These are phyloP conservation scores for Pyricularia grisea DNA, from an alignment of 2,329 filamentous ascomycete species.

Conservation along the genomic window DNA sequence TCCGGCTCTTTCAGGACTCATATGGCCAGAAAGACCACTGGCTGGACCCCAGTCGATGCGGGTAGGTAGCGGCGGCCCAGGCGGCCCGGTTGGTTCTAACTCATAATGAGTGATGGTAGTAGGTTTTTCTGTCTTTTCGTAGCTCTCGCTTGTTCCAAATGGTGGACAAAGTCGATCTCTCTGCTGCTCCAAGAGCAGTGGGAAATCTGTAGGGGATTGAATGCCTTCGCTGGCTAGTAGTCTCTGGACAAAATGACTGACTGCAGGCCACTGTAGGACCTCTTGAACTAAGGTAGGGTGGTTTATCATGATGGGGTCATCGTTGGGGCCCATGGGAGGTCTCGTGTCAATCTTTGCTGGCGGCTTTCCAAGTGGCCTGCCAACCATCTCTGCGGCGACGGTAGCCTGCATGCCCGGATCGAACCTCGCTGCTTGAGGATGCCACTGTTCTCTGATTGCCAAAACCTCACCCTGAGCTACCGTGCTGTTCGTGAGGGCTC, in stretches of 20 bases:
- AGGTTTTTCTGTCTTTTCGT: background rate
- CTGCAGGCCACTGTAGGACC: background rate
- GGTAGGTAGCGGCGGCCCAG: slow-evolving; percentile 38
- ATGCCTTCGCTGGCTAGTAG: background rate
- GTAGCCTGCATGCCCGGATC: background rate
- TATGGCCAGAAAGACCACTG: slow-evolving; percentile 21
- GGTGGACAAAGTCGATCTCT: background rate
- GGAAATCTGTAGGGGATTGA: background rate
- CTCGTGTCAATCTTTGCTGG: background rate
- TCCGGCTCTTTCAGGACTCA: background rate
- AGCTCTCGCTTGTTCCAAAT: background rate
- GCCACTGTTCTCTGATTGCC: background rate
- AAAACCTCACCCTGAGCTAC: background rate
- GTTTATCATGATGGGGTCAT: background rate
- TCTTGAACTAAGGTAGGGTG: background rate
- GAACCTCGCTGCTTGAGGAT: background rate
- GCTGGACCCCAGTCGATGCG: slow-evolving; percentile 51
- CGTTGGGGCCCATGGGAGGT: background rate
- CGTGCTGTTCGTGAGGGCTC: background rate
- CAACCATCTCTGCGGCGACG: background rate
- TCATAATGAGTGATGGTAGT: background rate
- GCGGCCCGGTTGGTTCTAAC: slow-evolving; percentile 19
- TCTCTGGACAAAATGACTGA: background rate
- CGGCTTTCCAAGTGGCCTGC: background rate
- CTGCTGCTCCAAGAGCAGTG: background rate